These are phyloP conservation scores for Daldinia decipiens DNA, from an alignment of 495 filamentous ascomycete species.

Conservation along the genomic window DNA sequence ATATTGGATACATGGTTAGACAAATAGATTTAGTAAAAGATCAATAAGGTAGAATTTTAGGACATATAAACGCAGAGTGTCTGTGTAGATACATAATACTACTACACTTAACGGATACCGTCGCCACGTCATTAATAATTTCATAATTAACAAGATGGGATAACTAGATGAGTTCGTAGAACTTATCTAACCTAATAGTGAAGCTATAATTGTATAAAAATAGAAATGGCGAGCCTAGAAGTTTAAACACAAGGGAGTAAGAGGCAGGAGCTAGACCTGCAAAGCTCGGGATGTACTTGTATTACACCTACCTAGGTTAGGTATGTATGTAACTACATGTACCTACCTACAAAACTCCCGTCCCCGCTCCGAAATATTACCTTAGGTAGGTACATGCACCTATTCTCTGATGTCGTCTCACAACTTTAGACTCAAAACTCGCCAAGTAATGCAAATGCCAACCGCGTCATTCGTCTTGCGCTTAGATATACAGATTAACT, in stretches of 20 bases:
- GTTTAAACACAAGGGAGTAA: not conserved
- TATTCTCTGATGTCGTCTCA: slow-evolving; percentile 6
- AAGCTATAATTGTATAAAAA: not conserved
- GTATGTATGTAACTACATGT: no score
- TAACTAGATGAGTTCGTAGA: not conserved
- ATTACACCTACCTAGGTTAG: no score
- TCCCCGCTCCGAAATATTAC: slow-evolving; percentile 7
- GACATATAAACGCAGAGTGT: not conserved
- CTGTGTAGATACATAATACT: not conserved
- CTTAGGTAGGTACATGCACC: no score
- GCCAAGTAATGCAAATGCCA: not conserved
- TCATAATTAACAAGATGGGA: not conserved
- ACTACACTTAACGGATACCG: no score
- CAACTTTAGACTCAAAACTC: slow-evolving; percentile 1
- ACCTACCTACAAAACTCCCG: not conserved
- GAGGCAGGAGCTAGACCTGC: not conserved
- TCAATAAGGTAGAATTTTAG: not conserved
- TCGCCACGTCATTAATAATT: not conserved
- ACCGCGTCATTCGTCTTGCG: not conserved
- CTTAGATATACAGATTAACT: no score
- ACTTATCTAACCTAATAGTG: not conserved
- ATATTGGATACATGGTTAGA: not conserved
- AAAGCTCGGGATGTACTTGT: not conserved
- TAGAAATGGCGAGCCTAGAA: not conserved
- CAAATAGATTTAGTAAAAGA: not conserved